Conservation (phyloP, 2,329 filamentous ascomycete genomes). For the Scortechinia acanthostroma region DNA sequence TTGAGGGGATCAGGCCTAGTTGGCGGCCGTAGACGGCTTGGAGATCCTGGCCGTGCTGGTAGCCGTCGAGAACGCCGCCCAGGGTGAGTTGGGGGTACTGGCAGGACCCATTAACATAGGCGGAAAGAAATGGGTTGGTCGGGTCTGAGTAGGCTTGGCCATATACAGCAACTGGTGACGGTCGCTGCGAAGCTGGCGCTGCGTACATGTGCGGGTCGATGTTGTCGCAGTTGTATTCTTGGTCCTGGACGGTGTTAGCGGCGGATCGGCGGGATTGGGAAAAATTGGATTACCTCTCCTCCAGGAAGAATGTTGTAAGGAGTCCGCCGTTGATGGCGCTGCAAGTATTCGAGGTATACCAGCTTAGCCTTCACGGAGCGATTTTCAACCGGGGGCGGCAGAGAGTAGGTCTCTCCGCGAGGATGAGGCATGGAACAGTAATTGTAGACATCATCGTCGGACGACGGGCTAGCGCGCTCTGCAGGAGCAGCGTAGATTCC, state of each 20-base stretch:
- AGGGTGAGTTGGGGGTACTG: conserved; percentile 28
- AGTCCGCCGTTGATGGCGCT: conserved; percentile 24
- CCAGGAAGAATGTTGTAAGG: conserved; percentile 27
- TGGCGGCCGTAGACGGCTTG: conserved; percentile 18
- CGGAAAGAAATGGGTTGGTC: conserved; percentile 20
- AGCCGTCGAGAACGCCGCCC: conserved; percentile 24
- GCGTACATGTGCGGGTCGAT: conserved; percentile 24
- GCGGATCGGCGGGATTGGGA: not conserved
- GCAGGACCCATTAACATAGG: conserved; percentile 20
- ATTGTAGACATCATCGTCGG: conserved; percentile 20
- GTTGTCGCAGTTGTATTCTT: conserved; percentile 24
- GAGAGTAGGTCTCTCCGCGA: conserved; percentile 16
- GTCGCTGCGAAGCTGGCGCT: conserved; percentile 10
- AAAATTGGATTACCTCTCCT: conserved; percentile 16
- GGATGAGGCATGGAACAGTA: conserved; percentile 30
- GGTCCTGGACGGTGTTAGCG: conserved; percentile 13
- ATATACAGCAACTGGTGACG: conserved; percentile 20
- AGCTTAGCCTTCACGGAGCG: conserved; percentile 15
- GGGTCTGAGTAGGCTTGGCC: conserved; percentile 23
- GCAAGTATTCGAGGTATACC: conserved; percentile 26
- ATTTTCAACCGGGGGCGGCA: conserved; percentile 16
- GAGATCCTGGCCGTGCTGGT: conserved; percentile 23
- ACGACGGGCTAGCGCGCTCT: conserved; percentile 7
- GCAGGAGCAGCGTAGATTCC: conserved; percentile 20
- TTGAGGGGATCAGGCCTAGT: conserved; percentile 17